phyloP scores from a whole-genome alignment of 2,329 filamentous ascomycete genomes.

The Trichoderma harzianum region DNA sequence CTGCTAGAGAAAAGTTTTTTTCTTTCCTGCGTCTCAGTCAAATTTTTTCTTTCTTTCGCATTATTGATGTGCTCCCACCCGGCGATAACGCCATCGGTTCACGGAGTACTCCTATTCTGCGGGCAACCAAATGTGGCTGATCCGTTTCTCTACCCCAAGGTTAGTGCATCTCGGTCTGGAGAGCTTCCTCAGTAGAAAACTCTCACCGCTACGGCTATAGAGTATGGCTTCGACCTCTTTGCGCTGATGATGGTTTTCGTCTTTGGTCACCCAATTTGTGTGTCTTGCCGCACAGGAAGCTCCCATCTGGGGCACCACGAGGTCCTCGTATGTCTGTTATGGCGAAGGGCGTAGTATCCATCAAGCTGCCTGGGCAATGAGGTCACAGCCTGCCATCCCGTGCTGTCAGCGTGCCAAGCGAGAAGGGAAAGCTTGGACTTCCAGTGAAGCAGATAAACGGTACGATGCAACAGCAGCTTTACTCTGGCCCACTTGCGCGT shows the following conservation, averaged over 20 bases:
- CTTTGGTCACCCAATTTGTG: not conserved
- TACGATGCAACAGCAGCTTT: not conserved
- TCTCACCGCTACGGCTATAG: not conserved
- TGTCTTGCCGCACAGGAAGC: not conserved
- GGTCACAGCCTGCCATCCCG: not conserved
- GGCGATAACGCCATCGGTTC: conserved; percentile 15
- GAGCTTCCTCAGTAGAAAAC: not conserved
- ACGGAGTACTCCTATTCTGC: not conserved
- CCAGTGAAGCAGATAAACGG: not conserved
- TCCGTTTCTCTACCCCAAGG: not conserved
- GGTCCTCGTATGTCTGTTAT: not conserved
- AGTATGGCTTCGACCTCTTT: not conserved
- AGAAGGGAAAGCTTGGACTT: not conserved
- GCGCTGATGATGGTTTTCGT: not conserved
- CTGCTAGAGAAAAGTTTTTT: not conserved
- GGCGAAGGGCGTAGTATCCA: not conserved
- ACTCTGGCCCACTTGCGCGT: not conserved
- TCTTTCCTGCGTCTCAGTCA: not conserved
- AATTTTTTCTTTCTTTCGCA: not conserved
- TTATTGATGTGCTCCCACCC: not conserved
- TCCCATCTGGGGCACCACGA: not conserved
- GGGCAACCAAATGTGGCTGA: not conserved
- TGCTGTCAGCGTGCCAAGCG: not conserved
- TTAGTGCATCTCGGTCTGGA: not conserved
- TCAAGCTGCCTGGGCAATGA: not conserved